phyloP scores from a whole-genome alignment of 2,329 filamentous ascomycete genomes.

The Alternaria sp. region DNA sequence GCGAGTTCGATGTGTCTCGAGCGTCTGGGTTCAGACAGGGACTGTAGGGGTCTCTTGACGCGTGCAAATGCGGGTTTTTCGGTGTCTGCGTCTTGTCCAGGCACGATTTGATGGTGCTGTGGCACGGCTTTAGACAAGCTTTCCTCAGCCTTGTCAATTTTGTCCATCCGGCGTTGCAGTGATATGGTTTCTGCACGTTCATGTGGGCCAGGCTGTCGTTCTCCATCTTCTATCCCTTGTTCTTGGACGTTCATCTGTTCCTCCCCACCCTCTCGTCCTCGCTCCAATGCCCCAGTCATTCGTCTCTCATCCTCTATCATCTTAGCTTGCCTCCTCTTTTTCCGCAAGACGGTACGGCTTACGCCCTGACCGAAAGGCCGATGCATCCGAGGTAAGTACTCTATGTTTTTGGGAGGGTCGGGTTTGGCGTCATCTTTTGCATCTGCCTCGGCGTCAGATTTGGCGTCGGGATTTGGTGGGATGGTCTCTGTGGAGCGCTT shows the following conservation, averaged over 20 bases:
- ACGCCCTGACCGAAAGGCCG: not conserved
- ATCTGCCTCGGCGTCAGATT: not conserved
- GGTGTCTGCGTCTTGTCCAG: not conserved
- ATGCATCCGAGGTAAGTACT: not conserved
- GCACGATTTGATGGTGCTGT: not conserved
- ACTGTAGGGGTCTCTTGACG: not conserved
- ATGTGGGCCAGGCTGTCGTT: not conserved
- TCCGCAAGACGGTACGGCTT: not conserved
- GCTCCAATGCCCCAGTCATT: not conserved
- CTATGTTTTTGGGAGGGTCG: not conserved
- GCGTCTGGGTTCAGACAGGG: not conserved
- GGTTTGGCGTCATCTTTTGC: not conserved
- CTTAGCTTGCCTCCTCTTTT: not conserved
- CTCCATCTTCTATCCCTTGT: too few relatives aligned
- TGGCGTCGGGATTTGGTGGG: not conserved
- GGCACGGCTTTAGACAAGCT: not conserved
- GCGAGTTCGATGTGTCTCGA: not conserved
- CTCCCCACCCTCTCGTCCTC: not conserved
- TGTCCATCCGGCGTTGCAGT: too few relatives aligned
- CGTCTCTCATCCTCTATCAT: not conserved
- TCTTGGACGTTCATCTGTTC: not conserved
- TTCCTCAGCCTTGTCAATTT: too few relatives aligned
- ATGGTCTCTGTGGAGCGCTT: not conserved
- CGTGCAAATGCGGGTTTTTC: not conserved
- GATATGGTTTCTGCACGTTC: too few relatives aligned